These are phyloP conservation scores for grape (Vitis vinifera) DNA, from an alignment of 164 flowering plant species.

Conservation along the genomic window DNA sequence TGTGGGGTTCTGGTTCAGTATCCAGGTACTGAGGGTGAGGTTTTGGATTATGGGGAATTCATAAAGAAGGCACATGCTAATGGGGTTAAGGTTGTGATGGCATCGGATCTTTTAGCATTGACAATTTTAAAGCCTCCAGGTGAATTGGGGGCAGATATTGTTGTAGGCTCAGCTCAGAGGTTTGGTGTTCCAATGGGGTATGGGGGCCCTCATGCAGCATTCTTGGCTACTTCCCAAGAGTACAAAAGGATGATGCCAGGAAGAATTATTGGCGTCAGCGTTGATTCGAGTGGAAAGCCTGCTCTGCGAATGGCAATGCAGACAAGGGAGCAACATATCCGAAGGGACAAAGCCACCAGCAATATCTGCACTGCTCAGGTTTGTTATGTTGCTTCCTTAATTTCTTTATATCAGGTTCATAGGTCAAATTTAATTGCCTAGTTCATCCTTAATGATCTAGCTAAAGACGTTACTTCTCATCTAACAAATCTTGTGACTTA, in stretches of 20 bases:
- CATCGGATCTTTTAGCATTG: constrained; percentile 83
- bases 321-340: constrained; percentile 97
- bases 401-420: too few species aligned
- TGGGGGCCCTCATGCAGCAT: constrained; percentile 99
- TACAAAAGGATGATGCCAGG: constrained; percentile 99
- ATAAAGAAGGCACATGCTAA: constrained; percentile 86
- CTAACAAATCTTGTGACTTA: neutral
- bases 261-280: constrained; percentile 92
- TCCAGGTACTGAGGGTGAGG: constrained; percentile 94
- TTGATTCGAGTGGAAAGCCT: constrained; percentile 88
- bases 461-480: too few species aligned
- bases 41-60: constrained; percentile 86
- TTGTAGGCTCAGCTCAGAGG: constrained; percentile 92
- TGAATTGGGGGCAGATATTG: constrained; percentile 91
- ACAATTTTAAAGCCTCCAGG: constrained; percentile 97
- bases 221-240: constrained; percentile 95
- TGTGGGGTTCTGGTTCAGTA: constrained; percentile 99
- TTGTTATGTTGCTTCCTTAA: neutral
- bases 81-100: constrained; percentile 98
- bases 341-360: constrained; percentile 98
- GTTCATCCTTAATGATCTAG: too few species aligned
- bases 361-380: constrained; percentile 99
- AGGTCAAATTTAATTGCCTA: too few species aligned
- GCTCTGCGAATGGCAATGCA: constrained; percentile 99
- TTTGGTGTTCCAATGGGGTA: constrained; percentile 99